A percentile compares a stretch with the other conserved stretches of the same genome.
These are phyloP conservation scores for Scheffersomyces amazonensis DNA, from an alignment of 805 yeast genomes.

Conservation along the genomic window DNA sequence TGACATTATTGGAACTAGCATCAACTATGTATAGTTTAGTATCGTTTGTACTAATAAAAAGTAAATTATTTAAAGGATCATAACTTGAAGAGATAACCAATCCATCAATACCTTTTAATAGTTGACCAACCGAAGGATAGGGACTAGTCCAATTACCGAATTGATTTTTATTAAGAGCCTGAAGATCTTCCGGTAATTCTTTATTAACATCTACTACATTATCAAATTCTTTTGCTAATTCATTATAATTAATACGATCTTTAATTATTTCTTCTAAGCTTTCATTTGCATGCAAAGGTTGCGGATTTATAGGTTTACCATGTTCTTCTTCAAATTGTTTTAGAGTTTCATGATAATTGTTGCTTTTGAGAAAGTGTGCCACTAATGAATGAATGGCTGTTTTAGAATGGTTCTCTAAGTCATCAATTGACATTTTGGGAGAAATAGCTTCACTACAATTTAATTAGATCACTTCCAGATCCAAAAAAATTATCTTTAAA, in stretches of 20 bases:
- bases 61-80: constrained; percentile 2
- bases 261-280: constrained; percentile 35
- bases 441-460: neutral
- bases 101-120: constrained; percentile 14
- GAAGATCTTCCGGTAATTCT: constrained; percentile 6
- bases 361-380: constrained; percentile 57
- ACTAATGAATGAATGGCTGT: constrained; percentile 33
- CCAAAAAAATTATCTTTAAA: too few relatives aligned
- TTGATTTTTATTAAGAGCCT: constrained; percentile 6
- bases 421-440: neutral
- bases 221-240: constrained; percentile 8
- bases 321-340: constrained; percentile 46
- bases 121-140: constrained; percentile 18
- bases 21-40: constrained; percentile 15
- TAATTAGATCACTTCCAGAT: too few relatives aligned
- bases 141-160: constrained; percentile 30
- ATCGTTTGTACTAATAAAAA: constrained; percentile 17
- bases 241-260: constrained; percentile 32
- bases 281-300: constrained; percentile 22
- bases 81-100: constrained; percentile 21
- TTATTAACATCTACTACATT: constrained; percentile 6
- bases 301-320: constrained; percentile 28
- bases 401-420: neutral
- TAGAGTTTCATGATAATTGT: constrained; percentile 47
- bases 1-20: constrained; percentile 9